A percentile compares a stretch with the other conserved stretches of the same genome.
These are phyloP conservation scores for Lepidium aucheri DNA, from an alignment of 345 rosid species.

Conservation along the genomic window DNA sequence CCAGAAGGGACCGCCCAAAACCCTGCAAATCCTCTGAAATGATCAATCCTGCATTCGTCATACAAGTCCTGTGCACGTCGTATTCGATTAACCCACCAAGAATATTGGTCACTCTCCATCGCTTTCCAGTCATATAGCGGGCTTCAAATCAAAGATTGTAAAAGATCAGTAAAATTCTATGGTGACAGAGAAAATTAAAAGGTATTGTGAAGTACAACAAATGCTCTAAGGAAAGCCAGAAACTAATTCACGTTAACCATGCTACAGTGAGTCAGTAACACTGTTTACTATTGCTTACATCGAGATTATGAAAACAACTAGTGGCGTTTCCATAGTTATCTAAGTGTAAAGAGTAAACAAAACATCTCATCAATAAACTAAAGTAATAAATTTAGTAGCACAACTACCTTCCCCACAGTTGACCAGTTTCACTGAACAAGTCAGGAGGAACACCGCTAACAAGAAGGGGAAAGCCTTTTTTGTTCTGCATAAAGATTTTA, in stretches of 20 bases:
- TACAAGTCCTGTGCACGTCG: constrained; percentile 66
- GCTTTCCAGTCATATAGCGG: constrained; percentile 94
- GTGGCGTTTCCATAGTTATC: not conserved
- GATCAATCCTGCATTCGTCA: constrained; percentile 90
- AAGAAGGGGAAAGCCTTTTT: constrained; percentile 65
- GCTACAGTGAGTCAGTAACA: too few relatives aligned
- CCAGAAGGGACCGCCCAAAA: constrained; percentile 94
- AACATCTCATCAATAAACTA: not conserved
- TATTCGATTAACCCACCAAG: constrained; percentile 84
- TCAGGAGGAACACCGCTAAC: constrained; percentile 98
- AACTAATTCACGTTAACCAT: too few relatives aligned
- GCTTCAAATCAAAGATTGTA: constrained; percentile 34
- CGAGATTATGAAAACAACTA: not conserved
- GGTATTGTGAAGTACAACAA: too few relatives aligned
- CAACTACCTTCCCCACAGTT: constrained; percentile 82
- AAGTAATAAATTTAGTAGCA: not conserved
- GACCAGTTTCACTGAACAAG: constrained; percentile 95
- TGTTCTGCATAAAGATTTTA: constrained; percentile 41
- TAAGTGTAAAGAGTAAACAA: not conserved
- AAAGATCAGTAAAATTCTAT: not conserved
- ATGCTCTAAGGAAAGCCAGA: too few relatives aligned
- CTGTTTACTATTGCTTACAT: too few relatives aligned
- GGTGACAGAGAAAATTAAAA: not conserved
- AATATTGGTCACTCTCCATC: constrained; percentile 78
- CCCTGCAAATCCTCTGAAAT: constrained; percentile 96